Conservation (phyloP, 148 eudicot species). For the Cornus kousa region DNA sequence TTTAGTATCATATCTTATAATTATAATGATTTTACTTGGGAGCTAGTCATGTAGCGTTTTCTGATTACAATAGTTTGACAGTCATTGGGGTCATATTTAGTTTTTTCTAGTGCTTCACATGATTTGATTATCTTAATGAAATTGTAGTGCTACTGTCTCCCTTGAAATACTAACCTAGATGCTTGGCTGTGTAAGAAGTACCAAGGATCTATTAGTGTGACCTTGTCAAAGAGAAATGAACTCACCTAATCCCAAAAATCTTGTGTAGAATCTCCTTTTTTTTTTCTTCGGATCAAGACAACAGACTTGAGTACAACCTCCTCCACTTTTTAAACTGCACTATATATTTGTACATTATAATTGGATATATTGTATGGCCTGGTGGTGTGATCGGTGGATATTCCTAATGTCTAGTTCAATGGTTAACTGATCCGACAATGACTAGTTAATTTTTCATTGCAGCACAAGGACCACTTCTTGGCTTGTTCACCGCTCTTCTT, state of each 20-base stretch:
- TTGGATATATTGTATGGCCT: too few species aligned
- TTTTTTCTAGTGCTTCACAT: not conserved
- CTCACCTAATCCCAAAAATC: not conserved
- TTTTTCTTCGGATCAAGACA: not conserved
- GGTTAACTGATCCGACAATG: not conserved
- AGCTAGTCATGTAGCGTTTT: not conserved
- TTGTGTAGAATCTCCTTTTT: not conserved
- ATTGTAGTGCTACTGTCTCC: not conserved
- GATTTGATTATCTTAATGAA: not conserved
- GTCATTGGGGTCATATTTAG: not conserved
- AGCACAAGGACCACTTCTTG: conserved; percentile 2
- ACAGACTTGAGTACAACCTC: not conserved
- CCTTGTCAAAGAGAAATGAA: not conserved
- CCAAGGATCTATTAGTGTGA: too few species aligned
- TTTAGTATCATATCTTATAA: too few species aligned
- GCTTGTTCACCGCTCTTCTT: not conserved
- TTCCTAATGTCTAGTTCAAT: too few species aligned
- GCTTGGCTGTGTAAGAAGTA: too few species aligned
- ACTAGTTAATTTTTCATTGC: not conserved
- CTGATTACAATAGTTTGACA: not conserved
- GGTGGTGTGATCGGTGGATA: not conserved
- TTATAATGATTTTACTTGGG: not conserved
- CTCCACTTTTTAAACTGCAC: not conserved
- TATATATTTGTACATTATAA: too few species aligned
- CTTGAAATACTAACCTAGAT: too few species aligned